Conservation (phyloP, 176 grass and related monocot species). For the Rhipidocladum racemiflorum region DNA sequence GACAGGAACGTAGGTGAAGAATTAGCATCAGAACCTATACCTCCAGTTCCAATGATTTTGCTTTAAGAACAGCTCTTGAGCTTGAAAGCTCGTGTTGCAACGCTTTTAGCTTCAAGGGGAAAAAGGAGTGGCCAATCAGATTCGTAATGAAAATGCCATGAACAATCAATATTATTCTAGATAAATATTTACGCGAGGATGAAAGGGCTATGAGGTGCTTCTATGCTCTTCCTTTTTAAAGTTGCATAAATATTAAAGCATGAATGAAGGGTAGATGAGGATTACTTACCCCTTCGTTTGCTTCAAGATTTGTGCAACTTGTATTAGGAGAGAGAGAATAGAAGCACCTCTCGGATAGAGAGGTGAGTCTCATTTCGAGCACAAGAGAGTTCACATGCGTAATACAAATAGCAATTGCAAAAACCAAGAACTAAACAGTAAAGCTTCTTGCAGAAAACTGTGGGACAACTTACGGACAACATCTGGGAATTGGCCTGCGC, state of each 20-base stretch:
- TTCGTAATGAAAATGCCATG: neutral
- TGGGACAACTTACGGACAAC: conserved; percentile 27
- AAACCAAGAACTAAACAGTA: neutral
- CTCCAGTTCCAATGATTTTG: conserved; percentile 50
- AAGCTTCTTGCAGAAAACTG: neutral
- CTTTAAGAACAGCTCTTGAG: conserved; percentile 40
- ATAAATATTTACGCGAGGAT: neutral
- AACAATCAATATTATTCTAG: neutral
- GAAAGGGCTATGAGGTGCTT: too few relatives aligned
- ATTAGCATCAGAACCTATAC: conserved; percentile 2
- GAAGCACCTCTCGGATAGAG: too few relatives aligned
- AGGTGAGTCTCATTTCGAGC: too few relatives aligned
- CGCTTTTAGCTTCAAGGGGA: conserved; percentile 40
- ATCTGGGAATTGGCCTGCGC: conserved; percentile 45
- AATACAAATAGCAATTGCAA: neutral
- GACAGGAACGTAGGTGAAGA: neutral
- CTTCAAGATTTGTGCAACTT: too few relatives aligned
- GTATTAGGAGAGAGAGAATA: too few relatives aligned
- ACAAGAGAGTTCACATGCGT: neutral
- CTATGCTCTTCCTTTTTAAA: too few relatives aligned
- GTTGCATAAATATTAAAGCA: too few relatives aligned
- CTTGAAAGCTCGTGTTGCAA: conserved; percentile 55
- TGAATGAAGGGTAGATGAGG: too few relatives aligned
- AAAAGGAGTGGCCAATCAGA: conserved; percentile 6
- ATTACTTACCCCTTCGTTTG: too few relatives aligned